Base-by-base conservation (phyloP, 2,329 filamentous ascomycete species). In the Sclerotinia trifoliorum region DNA sequence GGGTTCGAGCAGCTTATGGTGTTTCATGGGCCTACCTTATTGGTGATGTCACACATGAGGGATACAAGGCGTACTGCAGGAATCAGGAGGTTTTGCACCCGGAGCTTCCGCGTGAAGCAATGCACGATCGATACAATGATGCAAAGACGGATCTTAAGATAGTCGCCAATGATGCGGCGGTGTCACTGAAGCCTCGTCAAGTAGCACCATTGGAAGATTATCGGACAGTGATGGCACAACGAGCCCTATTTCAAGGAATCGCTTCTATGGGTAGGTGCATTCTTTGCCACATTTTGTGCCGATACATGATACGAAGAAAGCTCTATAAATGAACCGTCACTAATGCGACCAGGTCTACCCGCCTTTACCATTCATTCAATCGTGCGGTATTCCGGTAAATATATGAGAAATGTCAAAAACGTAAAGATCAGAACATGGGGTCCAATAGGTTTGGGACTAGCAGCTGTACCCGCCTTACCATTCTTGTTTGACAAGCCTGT, bases 11-110 rank as follows among this genome's bases (percentile, higher is more conserved):
- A 60, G 95, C 95, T 7, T 99, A 99, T 77, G 94, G 87, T 61
- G 83, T 99, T 54, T 96, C 92, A 2, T 98, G 95, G 95, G 83
- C 91, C 15, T 99, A 99, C 77, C 86, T 99, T 29, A 80, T 93
- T 19, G 94, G 95, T 61, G 95, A 99, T 77, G 94, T 98, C 60
- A 85, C 86, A 46, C 90, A 97, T 77, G 95, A 99, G 79, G 94
- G 95, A 7, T 98, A 97, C 83, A 97, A 97, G 78, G 90, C 94
- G 10, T 98, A 97, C 78, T 86, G 91, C 79, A 87, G 91, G 68
- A 98, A 99, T 78, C 91, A 95, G 79, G 85, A 86, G 51, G 83
- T 87, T 0, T 80, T 93, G 29, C 86, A 94, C 73, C 92, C 93
- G 0, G 83, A 88, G 13, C 78, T 89, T 17, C 83, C 87, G 39